These are phyloP conservation scores for Aspergillus campestris DNA, from an alignment of 495 filamentous ascomycete species.

Conservation along the genomic window DNA sequence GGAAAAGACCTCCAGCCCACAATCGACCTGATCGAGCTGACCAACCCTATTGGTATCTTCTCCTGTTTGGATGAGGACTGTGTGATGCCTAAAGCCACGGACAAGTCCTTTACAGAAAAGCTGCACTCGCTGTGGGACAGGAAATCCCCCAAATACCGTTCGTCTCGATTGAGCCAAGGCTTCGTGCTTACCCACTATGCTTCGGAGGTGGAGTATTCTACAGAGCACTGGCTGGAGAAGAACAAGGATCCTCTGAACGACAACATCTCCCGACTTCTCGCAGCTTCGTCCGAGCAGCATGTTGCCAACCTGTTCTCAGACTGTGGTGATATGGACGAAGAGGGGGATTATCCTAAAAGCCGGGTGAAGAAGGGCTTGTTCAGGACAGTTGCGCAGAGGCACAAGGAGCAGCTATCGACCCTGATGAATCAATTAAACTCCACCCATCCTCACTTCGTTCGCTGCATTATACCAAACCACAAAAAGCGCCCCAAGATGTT, in stretches of 20 bases:
- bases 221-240: conserved; percentile 94
- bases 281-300: conserved; percentile 71
- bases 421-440: conserved; percentile 93
- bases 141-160: conserved; percentile 86
- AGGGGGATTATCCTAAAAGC: conserved; percentile 58
- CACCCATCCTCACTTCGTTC: conserved; percentile 96
- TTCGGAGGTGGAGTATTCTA: conserved; percentile 94
- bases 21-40: conserved; percentile 91
- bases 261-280: conserved; percentile 84
- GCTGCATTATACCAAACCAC: conserved; percentile 97
- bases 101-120: conserved; percentile 96
- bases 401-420: conserved; percentile 93
- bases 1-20: conserved; percentile 95
- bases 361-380: conserved; percentile 97
- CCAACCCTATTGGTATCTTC: conserved; percentile 97
- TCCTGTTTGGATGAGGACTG: conserved; percentile 97
- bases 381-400: conserved; percentile 90
- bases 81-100: conserved; percentile 98
- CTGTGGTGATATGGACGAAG: conserved; percentile 70
- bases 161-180: conserved; percentile 79
- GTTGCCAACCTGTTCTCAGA: conserved; percentile 81
- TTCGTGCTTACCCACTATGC: conserved; percentile 99
- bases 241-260: conserved; percentile 99
- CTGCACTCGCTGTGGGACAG: conserved; percentile 93
- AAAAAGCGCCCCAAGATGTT: conserved; percentile 95